Evolutionary conservation across 1,139 yeast genomes (phyloP), one percentile per base, ranked within the genome.

Genomic region (Yamadazyma dendronema): DNA sequence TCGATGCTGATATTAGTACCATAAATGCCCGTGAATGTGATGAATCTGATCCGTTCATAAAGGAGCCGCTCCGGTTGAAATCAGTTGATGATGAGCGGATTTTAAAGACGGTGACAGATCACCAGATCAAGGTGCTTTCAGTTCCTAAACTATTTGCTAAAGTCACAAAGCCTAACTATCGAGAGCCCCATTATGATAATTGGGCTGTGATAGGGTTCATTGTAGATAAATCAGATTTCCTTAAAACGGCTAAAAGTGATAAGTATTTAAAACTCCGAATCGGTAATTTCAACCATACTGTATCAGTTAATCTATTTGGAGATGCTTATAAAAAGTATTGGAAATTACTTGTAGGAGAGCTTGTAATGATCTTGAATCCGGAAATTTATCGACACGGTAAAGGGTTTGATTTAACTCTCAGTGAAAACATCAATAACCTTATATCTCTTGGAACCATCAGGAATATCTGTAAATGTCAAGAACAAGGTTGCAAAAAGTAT

Each of bases 311-410:
- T 44, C 54, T 92, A 2, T 84, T 84, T 53, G 89, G 81, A 0
- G 67, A 69, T 10, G 85, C 89, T 3, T 82, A 81, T 45, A 77
- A 78, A 19, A 76, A 74, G 51, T 84, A 79, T 57, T 86, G 87
- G 80, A 86, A 82, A 43, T 52, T 89, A 3, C 67, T 77, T 33
- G 70, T 78, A 2, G 97, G 98, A 0, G 88, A 85, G 40, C 59
- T 90, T 2, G 57, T 90, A 8, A 84, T 84, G 0, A 55, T 92
- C 1, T 59, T 90, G 33, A 90, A 90, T 53, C 97, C 98, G 0
- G 67, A 65, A 2, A 66, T 87, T 2, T 65, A 45, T 57, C 52
- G 50, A 29, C 43, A 61, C 27, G 77, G 87, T 0, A 33, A 34
- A 15, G 34, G 34, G 10, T 86, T 89, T 53, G 81, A 77, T 25